phyloP scores from a whole-genome alignment of 345 rosid genomes.

The Hirschfeldia incana region DNA sequence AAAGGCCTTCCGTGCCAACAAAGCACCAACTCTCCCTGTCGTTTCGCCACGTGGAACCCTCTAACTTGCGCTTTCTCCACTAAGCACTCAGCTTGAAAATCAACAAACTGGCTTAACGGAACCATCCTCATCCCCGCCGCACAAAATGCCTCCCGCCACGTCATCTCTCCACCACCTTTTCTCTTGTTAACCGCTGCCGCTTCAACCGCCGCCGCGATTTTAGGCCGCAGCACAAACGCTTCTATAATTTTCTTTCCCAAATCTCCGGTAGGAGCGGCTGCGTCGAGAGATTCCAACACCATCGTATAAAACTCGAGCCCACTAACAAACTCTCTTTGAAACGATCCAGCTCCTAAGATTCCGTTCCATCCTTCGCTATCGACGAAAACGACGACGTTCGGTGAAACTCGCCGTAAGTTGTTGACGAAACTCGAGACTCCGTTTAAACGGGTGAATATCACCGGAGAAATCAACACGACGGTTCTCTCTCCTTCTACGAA shows the following conservation, averaged over 20 bases:
- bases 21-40: slow-evolving; percentile 75
- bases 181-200: slow-evolving; percentile 41
- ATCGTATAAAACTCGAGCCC: slow-evolving; percentile 63
- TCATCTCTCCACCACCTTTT: slow-evolving; percentile 39
- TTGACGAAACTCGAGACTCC: slow-evolving; percentile 47
- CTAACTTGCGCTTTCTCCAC: slow-evolving; percentile 61
- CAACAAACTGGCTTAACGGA: slow-evolving; percentile 74
- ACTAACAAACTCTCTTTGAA: slow-evolving; percentile 61
- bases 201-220: slow-evolving; percentile 58
- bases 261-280: slow-evolving; percentile 37
- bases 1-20: slow-evolving; percentile 76
- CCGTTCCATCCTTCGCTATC: slow-evolving; percentile 70
- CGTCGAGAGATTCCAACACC: slow-evolving; percentile 81
- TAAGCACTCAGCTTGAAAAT: slow-evolving; percentile 69
- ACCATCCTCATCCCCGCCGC: slow-evolving; percentile 75
- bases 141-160: slow-evolving; percentile 68
- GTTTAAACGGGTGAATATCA: slow-evolving; percentile 55
- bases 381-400: slow-evolving; percentile 61
- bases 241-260: slow-evolving; percentile 66
- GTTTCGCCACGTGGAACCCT: slow-evolving; percentile 82
- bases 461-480: slow-evolving; percentile 60
- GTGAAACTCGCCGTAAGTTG: slow-evolving; percentile 57
- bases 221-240: slow-evolving; percentile 53
- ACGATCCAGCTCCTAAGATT: slow-evolving; percentile 48
- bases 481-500: slow-evolving; percentile 63